Conservation (phyloP, 257 asterid genomes). For the Gentiana macrophylla region DNA sequence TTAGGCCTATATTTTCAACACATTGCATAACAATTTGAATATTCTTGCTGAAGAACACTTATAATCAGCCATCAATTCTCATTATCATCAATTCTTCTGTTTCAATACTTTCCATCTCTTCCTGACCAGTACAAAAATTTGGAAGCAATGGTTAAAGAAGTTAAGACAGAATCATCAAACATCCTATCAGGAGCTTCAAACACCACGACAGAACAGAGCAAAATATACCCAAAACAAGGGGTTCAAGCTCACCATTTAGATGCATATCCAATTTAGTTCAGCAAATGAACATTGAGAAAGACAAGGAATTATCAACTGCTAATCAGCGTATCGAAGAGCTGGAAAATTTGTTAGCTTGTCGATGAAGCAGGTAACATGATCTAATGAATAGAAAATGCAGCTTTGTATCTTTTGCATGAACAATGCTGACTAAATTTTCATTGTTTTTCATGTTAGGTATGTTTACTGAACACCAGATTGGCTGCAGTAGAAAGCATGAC, state of each 20-base stretch:
- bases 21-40: not conserved
- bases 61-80: too few species aligned
- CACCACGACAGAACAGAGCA: constrained; percentile 43
- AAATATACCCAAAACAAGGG: constrained; percentile 50
- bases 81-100: too few species aligned
- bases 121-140: constrained; percentile 66
- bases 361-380: constrained; percentile 56
- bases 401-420: not conserved
- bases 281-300: constrained; percentile 82
- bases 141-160: constrained; percentile 67
- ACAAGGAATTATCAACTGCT: constrained; percentile 56
- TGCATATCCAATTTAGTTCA: constrained; percentile 79
- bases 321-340: constrained; percentile 63
- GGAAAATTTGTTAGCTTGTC: constrained; percentile 50
- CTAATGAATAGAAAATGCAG: too few species aligned
- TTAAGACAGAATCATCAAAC: constrained; percentile 39
- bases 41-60: not conserved
- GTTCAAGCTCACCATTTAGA: constrained; percentile 88
- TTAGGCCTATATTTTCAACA: not conserved
- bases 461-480: constrained; percentile 62
- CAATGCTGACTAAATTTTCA: not conserved
- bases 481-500: constrained; percentile 91
- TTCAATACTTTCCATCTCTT: not conserved
- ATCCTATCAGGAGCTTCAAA: constrained; percentile 29
- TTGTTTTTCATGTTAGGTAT: constrained; percentile 35